phyloP scores from a whole-genome alignment of 306 rosid species.

The Prunus mongolica region DNA sequence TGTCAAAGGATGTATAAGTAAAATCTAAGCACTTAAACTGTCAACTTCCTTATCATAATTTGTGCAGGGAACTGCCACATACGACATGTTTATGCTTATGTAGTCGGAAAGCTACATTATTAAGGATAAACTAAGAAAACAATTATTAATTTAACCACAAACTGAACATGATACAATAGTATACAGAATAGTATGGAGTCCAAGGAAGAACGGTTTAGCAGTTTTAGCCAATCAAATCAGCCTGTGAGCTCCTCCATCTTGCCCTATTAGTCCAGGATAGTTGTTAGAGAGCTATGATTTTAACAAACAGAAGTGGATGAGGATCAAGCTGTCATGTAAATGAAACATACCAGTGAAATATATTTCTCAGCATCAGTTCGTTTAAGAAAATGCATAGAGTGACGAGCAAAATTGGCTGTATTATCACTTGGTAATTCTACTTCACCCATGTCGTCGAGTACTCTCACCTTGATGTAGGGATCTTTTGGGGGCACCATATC shows the following conservation, averaged over 20 bases:
- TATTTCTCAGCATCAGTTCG: constrained; percentile 87
- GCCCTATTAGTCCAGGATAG: constrained; percentile 48
- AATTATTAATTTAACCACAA: not conserved
- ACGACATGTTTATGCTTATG: too few relatives aligned
- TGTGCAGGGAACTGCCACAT: not conserved
- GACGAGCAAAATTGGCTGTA: constrained; percentile 67
- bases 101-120: not conserved
- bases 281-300: constrained; percentile 5
- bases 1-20: not conserved
- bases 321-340: constrained; percentile 12
- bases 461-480: constrained; percentile 88
- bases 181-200: not conserved
- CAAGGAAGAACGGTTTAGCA: not conserved
- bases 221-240: constrained; percentile 20
- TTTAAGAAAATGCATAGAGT: constrained; percentile 92
- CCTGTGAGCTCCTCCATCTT: constrained; percentile 83
- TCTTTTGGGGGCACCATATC: constrained; percentile 98
- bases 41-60: not conserved
- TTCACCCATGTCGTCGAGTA: constrained; percentile 79
- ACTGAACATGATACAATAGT: not conserved
- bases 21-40: not conserved
- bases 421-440: constrained; percentile 73
- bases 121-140: not conserved
- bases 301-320: not conserved
- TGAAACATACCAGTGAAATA: constrained; percentile 56